These are phyloP conservation scores for Neolentinus lepideus DNA, from an alignment of 1,284 basidiomycete species.

Conservation along the genomic window DNA sequence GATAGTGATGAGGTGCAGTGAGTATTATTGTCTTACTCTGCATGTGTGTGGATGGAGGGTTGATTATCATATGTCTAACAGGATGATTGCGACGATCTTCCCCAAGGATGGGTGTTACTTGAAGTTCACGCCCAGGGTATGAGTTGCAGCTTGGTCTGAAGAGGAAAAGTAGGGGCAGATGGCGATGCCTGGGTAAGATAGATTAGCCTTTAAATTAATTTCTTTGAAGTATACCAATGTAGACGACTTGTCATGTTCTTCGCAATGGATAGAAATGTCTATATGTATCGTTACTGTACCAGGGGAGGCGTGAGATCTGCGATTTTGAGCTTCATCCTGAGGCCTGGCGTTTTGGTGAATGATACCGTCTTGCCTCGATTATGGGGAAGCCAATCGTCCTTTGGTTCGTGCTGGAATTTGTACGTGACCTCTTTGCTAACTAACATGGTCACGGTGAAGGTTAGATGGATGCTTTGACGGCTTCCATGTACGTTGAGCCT, in stretches of 20 bases:
- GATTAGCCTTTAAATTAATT: background rate
- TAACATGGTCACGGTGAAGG: background rate
- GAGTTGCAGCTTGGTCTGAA: background rate
- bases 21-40: constrained; percentile 25
- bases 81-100: constrained; percentile 92
- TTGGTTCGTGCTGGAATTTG: background rate
- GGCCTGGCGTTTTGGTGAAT: too few relatives aligned
- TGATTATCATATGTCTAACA: constrained; percentile 18
- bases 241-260: background rate
- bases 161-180: background rate
- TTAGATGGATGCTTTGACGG: constrained; percentile 6
- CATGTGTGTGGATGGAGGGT: background rate
- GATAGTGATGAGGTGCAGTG: constrained; percentile 80
- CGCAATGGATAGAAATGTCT: background rate
- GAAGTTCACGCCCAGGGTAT: constrained; percentile 47
- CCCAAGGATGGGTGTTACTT: constrained; percentile 88
- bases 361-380: background rate
- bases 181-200: background rate
- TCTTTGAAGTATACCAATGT: background rate
- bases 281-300: too few relatives aligned
- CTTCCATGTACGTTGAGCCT: constrained; percentile 4
- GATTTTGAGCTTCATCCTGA: background rate
- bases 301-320: background rate
- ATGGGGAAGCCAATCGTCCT: background rate
- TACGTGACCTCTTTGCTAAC: background rate